Percentiles rank a stretch among this genome's conserved stretches.
Conservation (phyloP, 768 basidiomycete genomes). For the Coprinopsis sp. region DNA sequence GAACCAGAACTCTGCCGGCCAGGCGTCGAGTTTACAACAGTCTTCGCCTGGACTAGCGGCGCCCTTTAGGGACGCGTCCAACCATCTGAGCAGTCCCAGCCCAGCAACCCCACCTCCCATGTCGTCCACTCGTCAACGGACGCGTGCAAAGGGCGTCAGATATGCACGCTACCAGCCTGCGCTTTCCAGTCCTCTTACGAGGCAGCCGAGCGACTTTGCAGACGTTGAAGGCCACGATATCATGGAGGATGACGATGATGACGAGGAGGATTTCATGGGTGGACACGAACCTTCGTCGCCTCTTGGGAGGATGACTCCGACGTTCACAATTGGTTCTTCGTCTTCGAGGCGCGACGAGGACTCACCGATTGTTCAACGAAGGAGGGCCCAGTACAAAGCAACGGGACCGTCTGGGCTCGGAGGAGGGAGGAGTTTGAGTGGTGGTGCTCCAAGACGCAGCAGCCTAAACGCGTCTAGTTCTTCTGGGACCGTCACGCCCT, state of each 20-base stretch:
- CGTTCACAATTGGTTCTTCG: neutral
- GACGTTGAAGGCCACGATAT: neutral
- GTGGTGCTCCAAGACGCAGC: neutral
- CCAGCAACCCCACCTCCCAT: too few species aligned
- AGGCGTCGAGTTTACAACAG: too few species aligned
- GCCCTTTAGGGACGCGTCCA: too few species aligned
- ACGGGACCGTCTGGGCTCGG: neutral
- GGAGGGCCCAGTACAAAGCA: conserved; percentile 8
- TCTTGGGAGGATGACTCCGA: conserved; percentile 1
- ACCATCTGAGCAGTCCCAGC: too few species aligned
- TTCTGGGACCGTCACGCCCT: conserved; percentile 4
- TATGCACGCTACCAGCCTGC: conserved; percentile 1
- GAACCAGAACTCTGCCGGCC: too few species aligned
- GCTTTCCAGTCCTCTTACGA: conserved; percentile 3
- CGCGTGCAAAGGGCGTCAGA: too few species aligned
- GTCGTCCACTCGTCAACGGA: too few species aligned
- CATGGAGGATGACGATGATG: conserved; percentile 6
- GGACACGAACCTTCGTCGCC: conserved; percentile 7
- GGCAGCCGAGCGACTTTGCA: neutral
- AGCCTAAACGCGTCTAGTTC: neutral
- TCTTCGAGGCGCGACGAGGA: conserved; percentile 4
- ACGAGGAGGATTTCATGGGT: neutral
- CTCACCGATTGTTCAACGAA: conserved; percentile 2
- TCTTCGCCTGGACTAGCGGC: too few species aligned
- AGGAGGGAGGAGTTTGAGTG: neutral